These are phyloP conservation scores for Cutaneotrichosporon sp. DNA, from an alignment of 1,284 basidiomycete genomes.

Conservation along the genomic window DNA sequence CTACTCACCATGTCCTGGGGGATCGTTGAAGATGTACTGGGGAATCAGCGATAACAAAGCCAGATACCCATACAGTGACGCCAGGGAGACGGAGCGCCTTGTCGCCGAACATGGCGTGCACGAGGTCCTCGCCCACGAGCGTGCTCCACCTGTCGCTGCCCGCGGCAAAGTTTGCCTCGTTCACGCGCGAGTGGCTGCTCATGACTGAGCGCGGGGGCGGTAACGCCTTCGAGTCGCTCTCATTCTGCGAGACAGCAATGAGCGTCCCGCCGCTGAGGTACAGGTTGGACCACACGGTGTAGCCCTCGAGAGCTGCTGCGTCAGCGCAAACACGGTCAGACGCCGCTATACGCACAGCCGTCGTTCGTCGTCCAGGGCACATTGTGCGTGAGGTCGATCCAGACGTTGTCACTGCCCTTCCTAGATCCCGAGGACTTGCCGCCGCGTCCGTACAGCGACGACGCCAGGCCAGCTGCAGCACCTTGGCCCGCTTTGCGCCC, in stretches of 20 bases:
- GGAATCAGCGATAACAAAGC: neutral
- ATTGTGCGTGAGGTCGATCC: slow-evolving; percentile 21
- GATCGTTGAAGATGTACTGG: slow-evolving; percentile 42
- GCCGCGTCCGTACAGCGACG: no score
- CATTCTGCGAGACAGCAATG: slow-evolving; percentile 8
- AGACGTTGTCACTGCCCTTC: neutral
- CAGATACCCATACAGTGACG: slow-evolving; percentile 30
- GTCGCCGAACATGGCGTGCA: slow-evolving; percentile 26
- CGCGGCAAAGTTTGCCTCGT: slow-evolving; percentile 15
- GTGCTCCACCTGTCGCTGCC: slow-evolving; percentile 31
- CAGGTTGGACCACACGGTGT: slow-evolving; percentile 35
- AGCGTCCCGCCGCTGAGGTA: slow-evolving; percentile 28
- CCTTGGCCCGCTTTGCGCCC: no score
- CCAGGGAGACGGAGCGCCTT: slow-evolving; percentile 28
- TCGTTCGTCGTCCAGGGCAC: slow-evolving; percentile 26
- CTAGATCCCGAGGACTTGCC: no score
- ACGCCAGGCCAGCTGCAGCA: no score
- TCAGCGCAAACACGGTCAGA: neutral
- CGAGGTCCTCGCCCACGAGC: slow-evolving; percentile 19
- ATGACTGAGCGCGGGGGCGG: slow-evolving; percentile 14
- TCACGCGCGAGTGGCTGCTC: slow-evolving; percentile 7
- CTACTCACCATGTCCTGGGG: slow-evolving; percentile 29
- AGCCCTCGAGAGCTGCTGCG: slow-evolving; percentile 28
- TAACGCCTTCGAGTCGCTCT: slow-evolving; percentile 3
- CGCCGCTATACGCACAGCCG: slow-evolving; percentile 24